Evolutionary conservation across 139 green algal species (phyloP), one percentile per base, ranked within the genome.

Genomic region (Raphidocelis subcapitata): DNA sequence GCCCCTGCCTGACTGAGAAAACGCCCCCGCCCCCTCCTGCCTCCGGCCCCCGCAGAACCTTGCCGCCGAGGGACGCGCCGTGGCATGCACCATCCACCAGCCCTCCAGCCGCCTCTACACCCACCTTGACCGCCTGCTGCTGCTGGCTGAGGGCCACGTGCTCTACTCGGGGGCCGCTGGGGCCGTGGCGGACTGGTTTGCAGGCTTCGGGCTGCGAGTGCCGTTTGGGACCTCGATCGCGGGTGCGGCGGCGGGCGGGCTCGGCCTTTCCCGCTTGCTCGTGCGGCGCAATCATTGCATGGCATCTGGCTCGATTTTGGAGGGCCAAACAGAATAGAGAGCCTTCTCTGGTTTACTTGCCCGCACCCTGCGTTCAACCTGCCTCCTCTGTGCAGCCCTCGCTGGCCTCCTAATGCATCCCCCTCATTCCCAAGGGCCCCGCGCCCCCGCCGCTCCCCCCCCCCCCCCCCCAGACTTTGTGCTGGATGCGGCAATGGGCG

Each of bases 1-100:
- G n/a, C n/a, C n/a, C n/a, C n/a, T n/a, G n/a, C n/a, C n/a, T n/a
- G n/a, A n/a, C n/a, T n/a, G n/a, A n/a, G n/a, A n/a, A n/a, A n/a
- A n/a, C n/a, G n/a, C n/a, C n/a, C n/a, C n/a, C n/a, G n/a, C n/a
- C n/a, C n/a, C n/a, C n/a, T n/a, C n/a, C n/a, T n/a, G n/a, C n/a
- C n/a, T n/a, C n/a, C n/a, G n/a, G n/a, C n/a, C 41, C 8, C 26
- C 35, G 8, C 69, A 77, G 70, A 26, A 80, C 57, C 83, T 97
- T 61, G 89, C 90, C 0, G 8, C 79, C 31, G 88, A 85, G 5
- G 92, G 93, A 29, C 82, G 87, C 36, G 76, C 88, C 4, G 82
- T 97, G n/a, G 62, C 91, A 20, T 90, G 89, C 69, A 98, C 94
- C 72, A 97, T 98, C 76, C 94, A 98, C 80, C 94, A 98, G 86